Conservation (phyloP, 805 yeast species). For the Nakazawaea wickerhamii region DNA sequence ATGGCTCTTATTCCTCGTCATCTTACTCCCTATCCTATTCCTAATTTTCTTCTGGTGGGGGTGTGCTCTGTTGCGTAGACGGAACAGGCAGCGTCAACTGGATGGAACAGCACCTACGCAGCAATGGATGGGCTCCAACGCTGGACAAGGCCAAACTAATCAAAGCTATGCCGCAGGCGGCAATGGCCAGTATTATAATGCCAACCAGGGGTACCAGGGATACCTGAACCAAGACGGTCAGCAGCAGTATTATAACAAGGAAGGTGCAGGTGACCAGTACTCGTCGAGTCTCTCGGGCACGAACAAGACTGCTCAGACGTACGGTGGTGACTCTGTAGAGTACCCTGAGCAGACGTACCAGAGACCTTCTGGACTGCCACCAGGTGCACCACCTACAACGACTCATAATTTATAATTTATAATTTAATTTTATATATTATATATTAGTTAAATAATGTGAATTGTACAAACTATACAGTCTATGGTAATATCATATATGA, state of each 20-base stretch:
- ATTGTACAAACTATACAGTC: too few relatives aligned
- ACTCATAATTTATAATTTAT: neutral
- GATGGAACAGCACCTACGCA: constrained; percentile 10
- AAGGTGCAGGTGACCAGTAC: neutral
- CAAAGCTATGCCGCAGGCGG: neutral
- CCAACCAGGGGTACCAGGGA: constrained; percentile 2
- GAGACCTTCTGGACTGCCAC: constrained; percentile 11
- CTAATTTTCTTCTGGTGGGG: constrained; percentile 5
- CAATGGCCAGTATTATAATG: constrained; percentile 4
- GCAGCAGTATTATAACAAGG: neutral
- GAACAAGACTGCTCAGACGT: neutral
- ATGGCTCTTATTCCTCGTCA: constrained; percentile 11
- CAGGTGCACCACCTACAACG: neutral
- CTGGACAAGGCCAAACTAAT: neutral
- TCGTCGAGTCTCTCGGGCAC: neutral
- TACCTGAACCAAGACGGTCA: neutral
- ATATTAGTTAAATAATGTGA: neutral
- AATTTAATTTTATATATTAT: neutral
- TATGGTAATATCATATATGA: too few relatives aligned
- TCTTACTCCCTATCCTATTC: constrained; percentile 5
- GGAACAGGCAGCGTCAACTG: constrained; percentile 3
- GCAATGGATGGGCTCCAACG: constrained; percentile 11
- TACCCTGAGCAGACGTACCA: constrained; percentile 10
- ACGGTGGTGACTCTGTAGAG: neutral
- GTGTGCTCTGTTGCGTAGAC: neutral